Base-by-base conservation (phyloP, 2,329 filamentous ascomycete species). In the Phialophora macrospora region DNA sequence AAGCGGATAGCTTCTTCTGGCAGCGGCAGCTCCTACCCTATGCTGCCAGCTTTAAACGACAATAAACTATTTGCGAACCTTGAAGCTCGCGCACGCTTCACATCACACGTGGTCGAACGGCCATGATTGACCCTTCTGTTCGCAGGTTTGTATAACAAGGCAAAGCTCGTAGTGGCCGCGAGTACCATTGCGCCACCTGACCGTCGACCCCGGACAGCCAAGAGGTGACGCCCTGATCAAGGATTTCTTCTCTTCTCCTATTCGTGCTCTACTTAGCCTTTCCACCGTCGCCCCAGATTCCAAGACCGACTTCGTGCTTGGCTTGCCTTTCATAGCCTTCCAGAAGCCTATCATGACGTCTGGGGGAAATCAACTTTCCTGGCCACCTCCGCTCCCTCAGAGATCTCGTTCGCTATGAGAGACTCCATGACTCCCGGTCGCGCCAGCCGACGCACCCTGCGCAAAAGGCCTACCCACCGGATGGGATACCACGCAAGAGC, bases 261-360 rank as follows among this genome's bases (percentile, higher is more conserved):
- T 51, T 63, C 48, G 52, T 20, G 22, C 59, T 17, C n/a, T 17
- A 57, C 30, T 5, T 26, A 28, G 49, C n/a, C 14, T 52, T 57
- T 44, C 54, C 60, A 49, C 55, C 55, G 20, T 44, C 28, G 52
- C 46, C 54, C 60, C 49, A 62, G 51, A 46, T 20, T 48, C 60
- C 60, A 62, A 62, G 60, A 44, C 60, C 20, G 34, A 55, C 51
- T 62, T 62, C 12, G 17, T 30, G 24, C 51, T 55, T 62, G 51
- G 60, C 51, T 55, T 62, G 24, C 55, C 20, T 32, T 28, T 44
- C 51, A 44, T 26, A 54, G 28, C 22, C 41, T 48, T 55, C 20
- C 17, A 48, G 24, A 32, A 22, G 38, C 60, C 60, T 55, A 55
- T 62, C 60, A 62, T 41, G 55, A 55, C 34, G 20, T 44, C 28